Evolutionary conservation across 1,284 basidiomycete genomes (phyloP), one percentile per base, ranked within the genome.

Genomic region (Ganoderma leucocontextum): DNA sequence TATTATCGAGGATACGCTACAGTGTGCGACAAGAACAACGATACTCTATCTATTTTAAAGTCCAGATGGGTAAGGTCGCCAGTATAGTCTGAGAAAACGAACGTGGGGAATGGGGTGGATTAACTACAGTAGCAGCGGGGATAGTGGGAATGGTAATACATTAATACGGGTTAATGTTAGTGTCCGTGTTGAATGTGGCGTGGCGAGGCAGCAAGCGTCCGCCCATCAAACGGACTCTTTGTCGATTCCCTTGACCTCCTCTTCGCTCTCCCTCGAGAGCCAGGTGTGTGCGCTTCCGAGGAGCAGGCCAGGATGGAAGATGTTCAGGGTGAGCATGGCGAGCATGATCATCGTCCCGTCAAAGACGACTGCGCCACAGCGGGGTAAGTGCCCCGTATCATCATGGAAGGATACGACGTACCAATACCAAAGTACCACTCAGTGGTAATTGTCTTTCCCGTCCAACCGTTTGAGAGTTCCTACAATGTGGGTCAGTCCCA

Each of bases 321-420:
- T 67, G 75, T 89, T 89, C 67, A 89, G 79, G 1, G 82, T 83
- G 62, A 78, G 83, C 44, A 87, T 84, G 4, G 87, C 87, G 17
- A 89, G 78, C 1, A 82, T 74, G 70, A 91, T 84, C 82, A 89
- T 88, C 2, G 80, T 78, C 4, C 83, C 89, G 67, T 91, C 89
- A 4, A 91, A 81, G 22, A 86, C 81, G 71, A 85, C 86, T 86
- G 35, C 12, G 15, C 17, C n/a, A 25, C 9, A 59, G 29, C 3
- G 25, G 29, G 12, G 41, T 15, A 8, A 33, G 22, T n/a, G 19
- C 19, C 10, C 13, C 2, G 7, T 12, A n/a, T 59, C 2, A 12
- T 25, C 22, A 13, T 5, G 13, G n/a, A 8, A 12, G 13, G 2
- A 10, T 8, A 13, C 12, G 2, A 62, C 52, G 38, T 68, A 86